Conservation (phyloP, 1,284 basidiomycete genomes). For the Wallemia ichthyophaga region DNA sequence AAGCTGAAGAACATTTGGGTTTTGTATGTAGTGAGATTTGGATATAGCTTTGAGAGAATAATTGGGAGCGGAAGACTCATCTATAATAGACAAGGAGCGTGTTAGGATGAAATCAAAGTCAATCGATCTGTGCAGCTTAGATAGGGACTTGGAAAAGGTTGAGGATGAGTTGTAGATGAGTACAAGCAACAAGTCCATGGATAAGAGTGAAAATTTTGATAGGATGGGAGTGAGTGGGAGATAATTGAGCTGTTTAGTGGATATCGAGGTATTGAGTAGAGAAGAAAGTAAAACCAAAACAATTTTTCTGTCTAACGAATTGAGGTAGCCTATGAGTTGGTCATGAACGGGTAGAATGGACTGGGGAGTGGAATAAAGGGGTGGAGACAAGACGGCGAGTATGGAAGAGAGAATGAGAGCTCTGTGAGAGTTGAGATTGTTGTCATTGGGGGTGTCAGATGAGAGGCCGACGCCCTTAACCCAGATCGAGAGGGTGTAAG, state of each 20-base stretch:
- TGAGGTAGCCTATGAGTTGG: not conserved
- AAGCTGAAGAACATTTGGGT: not conserved
- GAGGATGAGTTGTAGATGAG: too few relatives aligned
- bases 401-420: not conserved
- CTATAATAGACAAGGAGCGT: not conserved
- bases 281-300: slow-evolving; percentile 57
- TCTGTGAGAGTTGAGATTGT: not conserved
- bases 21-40: not conserved
- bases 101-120: slow-evolving; percentile 56
- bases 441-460: not conserved
- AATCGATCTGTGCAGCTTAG: slow-evolving; percentile 41
- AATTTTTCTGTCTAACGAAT: slow-evolving; percentile 6
- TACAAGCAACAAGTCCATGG: slow-evolving; percentile 2
- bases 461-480: not conserved
- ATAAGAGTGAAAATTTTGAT: slow-evolving; percentile 5
- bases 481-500: not conserved
- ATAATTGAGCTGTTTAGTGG: slow-evolving; percentile 17
- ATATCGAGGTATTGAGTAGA: slow-evolving; percentile 59
- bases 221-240: slow-evolving; percentile 2
- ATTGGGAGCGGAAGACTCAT: not conserved
- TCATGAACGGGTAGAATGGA: too few relatives aligned
- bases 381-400: not conserved
- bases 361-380: not conserved
- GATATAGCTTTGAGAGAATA: not conserved
- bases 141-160: not conserved